Percentiles rank a stretch among this genome's conserved stretches.
phyloP scores from a whole-genome alignment of 116 monocot genomes.

The Papilionanthe hybrid region DNA sequence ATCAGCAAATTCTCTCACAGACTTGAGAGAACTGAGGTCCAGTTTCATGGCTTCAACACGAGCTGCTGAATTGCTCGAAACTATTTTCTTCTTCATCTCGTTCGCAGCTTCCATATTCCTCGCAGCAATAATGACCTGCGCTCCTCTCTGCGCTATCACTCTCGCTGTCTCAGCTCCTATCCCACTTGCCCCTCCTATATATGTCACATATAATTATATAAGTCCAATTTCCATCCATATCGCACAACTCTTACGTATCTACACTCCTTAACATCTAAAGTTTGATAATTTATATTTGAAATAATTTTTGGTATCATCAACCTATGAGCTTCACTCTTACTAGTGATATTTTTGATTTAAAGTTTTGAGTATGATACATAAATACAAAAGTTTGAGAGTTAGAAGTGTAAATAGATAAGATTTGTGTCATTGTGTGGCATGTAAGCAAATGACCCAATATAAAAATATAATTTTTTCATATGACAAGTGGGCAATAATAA shows the following conservation, averaged over 20 bases:
- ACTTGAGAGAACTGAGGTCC: slow-evolving; percentile 82
- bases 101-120: slow-evolving; percentile 69
- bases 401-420: neutral
- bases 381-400: too few species aligned
- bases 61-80: slow-evolving; percentile 35
- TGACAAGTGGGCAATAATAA: too few species aligned
- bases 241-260: too few species aligned
- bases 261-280: too few species aligned
- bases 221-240: neutral
- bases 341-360: too few species aligned
- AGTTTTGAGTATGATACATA: too few species aligned
- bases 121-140: slow-evolving; percentile 75
- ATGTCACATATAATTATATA: neutral
- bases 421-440: neutral
- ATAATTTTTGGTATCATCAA: too few species aligned
- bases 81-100: slow-evolving; percentile 37
- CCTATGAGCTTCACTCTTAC: too few species aligned
- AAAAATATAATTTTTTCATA: too few species aligned
- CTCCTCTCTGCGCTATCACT: slow-evolving; percentile 77
- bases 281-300: too few species aligned
- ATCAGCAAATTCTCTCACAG: slow-evolving; percentile 57
- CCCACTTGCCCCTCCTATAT: slow-evolving; percentile 82
- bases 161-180: slow-evolving; percentile 81
- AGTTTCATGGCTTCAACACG: slow-evolving; percentile 62
- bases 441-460: too few species aligned